These are phyloP conservation scores for Yamadazyma diddensiae DNA, from an alignment of 1,139 yeast genomes.

Conservation along the genomic window DNA sequence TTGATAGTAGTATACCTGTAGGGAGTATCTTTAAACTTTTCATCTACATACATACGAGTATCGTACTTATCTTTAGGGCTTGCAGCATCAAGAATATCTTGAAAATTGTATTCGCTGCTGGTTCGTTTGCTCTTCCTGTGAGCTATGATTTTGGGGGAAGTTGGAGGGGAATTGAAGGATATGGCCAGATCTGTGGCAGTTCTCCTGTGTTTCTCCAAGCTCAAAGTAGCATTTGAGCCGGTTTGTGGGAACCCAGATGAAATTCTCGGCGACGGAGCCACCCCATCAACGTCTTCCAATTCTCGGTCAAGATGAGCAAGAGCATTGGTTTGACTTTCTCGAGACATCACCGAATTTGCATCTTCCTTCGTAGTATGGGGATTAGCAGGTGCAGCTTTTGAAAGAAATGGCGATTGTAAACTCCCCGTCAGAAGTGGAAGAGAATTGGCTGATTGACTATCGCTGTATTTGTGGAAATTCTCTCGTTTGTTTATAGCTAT, in stretches of 20 bases:
- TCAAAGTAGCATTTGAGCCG: constrained; percentile 12
- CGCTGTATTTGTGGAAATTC: background rate
- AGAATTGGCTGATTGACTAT: background rate
- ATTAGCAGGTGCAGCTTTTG: constrained; percentile 54
- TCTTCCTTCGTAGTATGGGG: constrained; percentile 60
- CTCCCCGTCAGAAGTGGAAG: constrained; percentile 17
- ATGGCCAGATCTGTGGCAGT: constrained; percentile 7
- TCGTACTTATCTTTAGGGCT: constrained; percentile 28
- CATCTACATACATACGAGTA: constrained; percentile 35
- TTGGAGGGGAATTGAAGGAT: constrained; percentile 2
- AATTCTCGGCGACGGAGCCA: constrained; percentile 13
- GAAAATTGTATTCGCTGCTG: constrained; percentile 30
- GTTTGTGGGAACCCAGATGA: constrained; percentile 5
- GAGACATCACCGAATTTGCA: constrained; percentile 40
- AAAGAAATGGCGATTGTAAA: constrained; percentile 36
- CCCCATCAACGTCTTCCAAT: constrained; percentile 13
- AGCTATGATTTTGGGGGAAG: constrained; percentile 48
- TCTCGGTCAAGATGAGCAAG: constrained; percentile 9
- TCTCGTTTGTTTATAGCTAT: background rate
- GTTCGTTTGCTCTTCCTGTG: constrained; percentile 43
- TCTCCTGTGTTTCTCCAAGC: constrained; percentile 11
- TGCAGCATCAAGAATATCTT: constrained; percentile 18
- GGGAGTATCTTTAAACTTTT: constrained; percentile 29
- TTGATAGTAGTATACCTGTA: constrained; percentile 62
- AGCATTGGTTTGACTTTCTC: constrained; percentile 22